Conservation (phyloP, 805 yeast species). For the Ogataea philodendri region DNA sequence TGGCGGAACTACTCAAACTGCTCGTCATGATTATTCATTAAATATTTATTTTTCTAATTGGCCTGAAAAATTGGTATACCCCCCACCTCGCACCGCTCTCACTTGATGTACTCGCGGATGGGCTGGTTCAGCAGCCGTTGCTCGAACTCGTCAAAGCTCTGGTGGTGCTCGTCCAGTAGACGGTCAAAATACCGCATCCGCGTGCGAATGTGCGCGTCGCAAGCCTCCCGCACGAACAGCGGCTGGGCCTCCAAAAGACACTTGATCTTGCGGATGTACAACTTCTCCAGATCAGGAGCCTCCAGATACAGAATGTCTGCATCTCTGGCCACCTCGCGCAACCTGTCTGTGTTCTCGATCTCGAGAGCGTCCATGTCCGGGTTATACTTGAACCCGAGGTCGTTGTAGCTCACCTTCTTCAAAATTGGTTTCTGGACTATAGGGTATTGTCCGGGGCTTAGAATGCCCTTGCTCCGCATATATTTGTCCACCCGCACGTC, state of each 20-base stretch:
- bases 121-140: constrained; percentile 14
- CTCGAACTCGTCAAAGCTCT: constrained; percentile 12
- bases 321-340: constrained; percentile 16
- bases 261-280: constrained; percentile 16
- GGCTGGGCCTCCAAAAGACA: constrained; percentile 6
- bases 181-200: constrained; percentile 7
- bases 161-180: constrained; percentile 4
- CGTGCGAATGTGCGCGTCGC: constrained; percentile 14
- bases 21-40: constrained; percentile 9
- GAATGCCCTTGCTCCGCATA: constrained; percentile 17
- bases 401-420: constrained; percentile 14
- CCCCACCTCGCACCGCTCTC: constrained; percentile 11
- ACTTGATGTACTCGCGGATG: constrained; percentile 1
- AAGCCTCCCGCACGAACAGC: constrained; percentile 8
- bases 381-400: constrained; percentile 18
- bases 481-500: constrained; percentile 18
- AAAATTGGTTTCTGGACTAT: constrained; percentile 23
- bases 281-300: constrained; percentile 12
- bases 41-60: constrained; percentile 8
- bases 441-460: constrained; percentile 21
- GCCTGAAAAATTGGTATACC: constrained; percentile 1
- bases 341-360: constrained; percentile 17
- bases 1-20: constrained; percentile 34
- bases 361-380: constrained; percentile 17
- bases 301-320: constrained; percentile 25